Conservation (phyloP, 177 flowering plant species). For the Vitis hybrid region DNA sequence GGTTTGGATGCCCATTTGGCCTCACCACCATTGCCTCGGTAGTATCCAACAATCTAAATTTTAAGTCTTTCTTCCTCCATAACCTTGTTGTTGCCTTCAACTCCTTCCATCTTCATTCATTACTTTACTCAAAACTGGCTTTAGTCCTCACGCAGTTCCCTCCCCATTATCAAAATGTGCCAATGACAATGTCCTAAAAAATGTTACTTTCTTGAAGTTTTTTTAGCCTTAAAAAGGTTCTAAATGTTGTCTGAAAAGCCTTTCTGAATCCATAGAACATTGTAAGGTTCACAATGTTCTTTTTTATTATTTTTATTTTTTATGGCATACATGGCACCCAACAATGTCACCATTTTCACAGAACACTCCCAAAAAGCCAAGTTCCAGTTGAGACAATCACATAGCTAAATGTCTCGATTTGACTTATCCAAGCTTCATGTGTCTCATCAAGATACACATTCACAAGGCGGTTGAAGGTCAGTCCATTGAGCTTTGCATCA, state of each 20-base stretch:
- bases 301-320: background rate
- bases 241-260: too few relatives aligned
- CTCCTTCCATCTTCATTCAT: too few relatives aligned
- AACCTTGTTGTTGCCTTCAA: slow-evolving; percentile 1
- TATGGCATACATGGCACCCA: slow-evolving; percentile 31
- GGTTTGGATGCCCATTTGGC: slow-evolving; percentile 19
- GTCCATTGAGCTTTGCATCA: slow-evolving; percentile 22
- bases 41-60: slow-evolving; percentile 20
- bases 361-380: slow-evolving; percentile 28
- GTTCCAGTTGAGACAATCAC: slow-evolving; percentile 32
- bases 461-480: slow-evolving; percentile 22
- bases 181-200: too few relatives aligned
- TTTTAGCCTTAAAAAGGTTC: too few relatives aligned
- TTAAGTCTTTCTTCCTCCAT: slow-evolving; percentile 10
- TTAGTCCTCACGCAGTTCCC: too few relatives aligned
- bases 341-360: slow-evolving; percentile 18
- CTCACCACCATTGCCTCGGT: slow-evolving; percentile 18
- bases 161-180: too few relatives aligned
- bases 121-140: too few relatives aligned
- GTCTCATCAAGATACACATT: slow-evolving; percentile 35
- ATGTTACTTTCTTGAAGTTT: too few relatives aligned
- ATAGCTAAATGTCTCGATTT: slow-evolving; percentile 18
- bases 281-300: slow-evolving; percentile 7
- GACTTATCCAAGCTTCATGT: slow-evolving; percentile 22
- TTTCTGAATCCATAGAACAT: slow-evolving; percentile 13